These are phyloP conservation scores for Paecilomyces niveus DNA, from an alignment of 2,329 filamentous ascomycete species.

Conservation along the genomic window DNA sequence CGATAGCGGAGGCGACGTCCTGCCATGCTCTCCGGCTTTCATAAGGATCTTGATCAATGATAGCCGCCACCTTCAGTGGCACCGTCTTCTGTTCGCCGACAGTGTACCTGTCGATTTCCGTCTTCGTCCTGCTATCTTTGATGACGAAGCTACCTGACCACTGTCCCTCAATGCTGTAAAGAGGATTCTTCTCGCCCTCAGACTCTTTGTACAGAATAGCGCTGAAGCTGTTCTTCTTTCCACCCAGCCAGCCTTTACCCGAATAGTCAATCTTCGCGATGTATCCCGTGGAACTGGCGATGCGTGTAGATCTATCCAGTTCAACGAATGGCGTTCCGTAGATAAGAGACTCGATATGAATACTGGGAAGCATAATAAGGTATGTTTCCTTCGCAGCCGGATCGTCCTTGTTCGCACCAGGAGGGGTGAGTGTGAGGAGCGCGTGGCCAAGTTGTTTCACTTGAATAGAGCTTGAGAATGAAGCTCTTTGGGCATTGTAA, in stretches of 20 bases:
- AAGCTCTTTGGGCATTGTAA: conserved; percentile 95
- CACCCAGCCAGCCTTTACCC: conserved; percentile 88
- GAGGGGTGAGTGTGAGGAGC: conserved; percentile 58
- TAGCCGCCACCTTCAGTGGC: conserved; percentile 61
- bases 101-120: conserved; percentile 53
- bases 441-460: conserved; percentile 94
- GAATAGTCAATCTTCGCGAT: conserved; percentile 87
- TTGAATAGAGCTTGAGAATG: conserved; percentile 87
- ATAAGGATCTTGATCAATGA: conserved; percentile 76
- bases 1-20: conserved; percentile 75
- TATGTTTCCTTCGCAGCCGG: conserved; percentile 55
- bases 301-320: conserved; percentile 76
- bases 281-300: conserved; percentile 79
- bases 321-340: conserved; percentile 72
- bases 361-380: conserved; percentile 80
- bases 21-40: conserved; percentile 85
- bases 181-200: conserved; percentile 58
- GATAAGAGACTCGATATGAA: conserved; percentile 92
- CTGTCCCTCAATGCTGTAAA: conserved; percentile 78
- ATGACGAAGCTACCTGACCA: conserved; percentile 83
- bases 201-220: conserved; percentile 65
- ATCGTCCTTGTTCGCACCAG: conserved; percentile 45
- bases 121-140: conserved; percentile 55
- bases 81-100: conserved; percentile 54
- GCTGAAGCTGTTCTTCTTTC: conserved; percentile 87